Conservation (phyloP, 768 basidiomycete species). For the Hemileccinum rubropunctum region DNA sequence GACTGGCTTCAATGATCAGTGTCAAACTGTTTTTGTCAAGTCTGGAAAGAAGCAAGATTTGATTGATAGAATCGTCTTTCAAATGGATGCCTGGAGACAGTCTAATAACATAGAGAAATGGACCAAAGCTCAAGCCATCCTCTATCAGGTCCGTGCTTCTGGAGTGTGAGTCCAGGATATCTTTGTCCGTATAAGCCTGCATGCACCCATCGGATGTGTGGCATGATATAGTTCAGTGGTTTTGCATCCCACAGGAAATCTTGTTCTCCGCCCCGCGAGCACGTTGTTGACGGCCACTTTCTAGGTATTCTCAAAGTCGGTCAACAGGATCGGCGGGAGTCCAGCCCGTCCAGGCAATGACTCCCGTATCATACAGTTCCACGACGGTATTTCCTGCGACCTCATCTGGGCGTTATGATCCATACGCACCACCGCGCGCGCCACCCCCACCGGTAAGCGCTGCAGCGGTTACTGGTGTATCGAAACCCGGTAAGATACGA, state of each 20-base stretch:
- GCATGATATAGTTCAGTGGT: slow-evolving; percentile 7
- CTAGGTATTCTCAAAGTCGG: slow-evolving; percentile 29
- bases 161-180: slow-evolving; percentile 58
- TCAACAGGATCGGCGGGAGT: slow-evolving; percentile 21
- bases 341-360: slow-evolving; percentile 25
- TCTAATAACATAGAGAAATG: slow-evolving; percentile 61
- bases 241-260: slow-evolving; percentile 6
- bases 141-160: slow-evolving; percentile 61
- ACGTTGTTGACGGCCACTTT: slow-evolving; percentile 16
- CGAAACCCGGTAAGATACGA: slow-evolving; percentile 27
- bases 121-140: slow-evolving; percentile 63
- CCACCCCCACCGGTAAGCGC: slow-evolving; percentile 38
- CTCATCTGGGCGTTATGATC: slow-evolving; percentile 54
- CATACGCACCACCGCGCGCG: slow-evolving; percentile 60
- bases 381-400: slow-evolving; percentile 23
- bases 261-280: slow-evolving; percentile 2
- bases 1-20: slow-evolving; percentile 75
- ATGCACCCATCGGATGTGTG: slow-evolving; percentile 10
- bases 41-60: slow-evolving; percentile 87
- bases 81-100: slow-evolving; percentile 60
- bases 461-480: slow-evolving; percentile 27
- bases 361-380: slow-evolving; percentile 18
- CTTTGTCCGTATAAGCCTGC: slow-evolving; percentile 10
- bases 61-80: slow-evolving; percentile 66
- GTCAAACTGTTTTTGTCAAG: slow-evolving; percentile 62